Base-by-base conservation (phyloP, 2,329 filamentous ascomycete species). In the Gyromitra esculenta region DNA sequence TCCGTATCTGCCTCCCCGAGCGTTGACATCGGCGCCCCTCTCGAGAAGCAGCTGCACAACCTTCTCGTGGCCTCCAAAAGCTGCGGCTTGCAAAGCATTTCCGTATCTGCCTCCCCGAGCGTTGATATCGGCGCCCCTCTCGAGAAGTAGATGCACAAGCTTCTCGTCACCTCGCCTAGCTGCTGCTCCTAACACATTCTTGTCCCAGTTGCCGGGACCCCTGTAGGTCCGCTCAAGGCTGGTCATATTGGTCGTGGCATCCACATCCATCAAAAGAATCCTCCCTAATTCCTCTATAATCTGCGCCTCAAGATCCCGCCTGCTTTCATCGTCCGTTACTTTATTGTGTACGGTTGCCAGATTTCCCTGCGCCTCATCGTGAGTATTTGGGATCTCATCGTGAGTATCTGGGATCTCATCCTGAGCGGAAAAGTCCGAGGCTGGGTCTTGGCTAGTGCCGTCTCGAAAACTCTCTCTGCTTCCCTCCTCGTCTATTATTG, bases 301-400 rank as follows among this genome's bases (percentile, higher is more conserved):
- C 15, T 65, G 43, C n/a, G 31, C 25, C 35, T 41, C 31, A 43
- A 37, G 65, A 5, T 59, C 50, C 4, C 39, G 45, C 65, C 13
- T 15, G 31, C 35, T 43, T 8, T 31, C 11, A 1, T 31, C 25
- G 2, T 31, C 2, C 25, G 25, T 31, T 31, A 31, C 25, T 31
- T 31, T 4, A 31, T 4, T 31, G 25, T 31, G 25, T 31, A 11
- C 8, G 21, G 15, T 6, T 7, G 11, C 25, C 25, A 50, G 5
- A 13, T 73, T n/a, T 43, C 5, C 8, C 67, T 52, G 37, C 60
- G 9, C 45, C 59, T 76, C 48, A 59, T 56, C 13, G 57, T 31
- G 1, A 2, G 68, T 21, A 21, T 1, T 21, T 21, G 18, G 18
- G 18, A 21, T 21, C 59, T 76, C 48, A 59, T 56, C 13, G 56